Percentiles rank a stretch among this genome's conserved stretches.
Conservation (phyloP, 495 filamentous ascomycete species). For the Lasiosphaeria ovina region DNA sequence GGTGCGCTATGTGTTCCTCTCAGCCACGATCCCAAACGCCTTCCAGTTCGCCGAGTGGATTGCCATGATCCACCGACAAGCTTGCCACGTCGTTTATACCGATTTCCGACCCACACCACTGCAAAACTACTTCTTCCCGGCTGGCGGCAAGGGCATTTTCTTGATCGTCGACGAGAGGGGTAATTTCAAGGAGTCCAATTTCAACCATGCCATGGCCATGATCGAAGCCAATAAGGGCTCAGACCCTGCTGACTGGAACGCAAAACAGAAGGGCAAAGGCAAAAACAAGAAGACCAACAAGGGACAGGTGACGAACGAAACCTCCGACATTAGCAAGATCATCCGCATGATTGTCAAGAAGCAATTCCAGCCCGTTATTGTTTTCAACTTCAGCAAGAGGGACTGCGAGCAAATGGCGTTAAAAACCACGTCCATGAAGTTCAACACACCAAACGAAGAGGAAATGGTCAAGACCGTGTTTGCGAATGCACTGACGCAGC, state of each 20-base stretch:
- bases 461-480: conserved; percentile 94
- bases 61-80: conserved; percentile 91
- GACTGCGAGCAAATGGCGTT: conserved; percentile 87
- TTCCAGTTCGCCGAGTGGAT: conserved; percentile 99
- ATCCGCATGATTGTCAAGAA: conserved; percentile 98
- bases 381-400: conserved; percentile 98
- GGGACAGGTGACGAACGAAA: conserved; percentile 62
- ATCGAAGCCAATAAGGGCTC: conserved; percentile 88
- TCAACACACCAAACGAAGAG: conserved; percentile 96
- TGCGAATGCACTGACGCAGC: conserved; percentile 78
- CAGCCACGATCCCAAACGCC: conserved; percentile 97
- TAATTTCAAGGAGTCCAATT: conserved; percentile 91
- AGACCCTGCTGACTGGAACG: conserved; percentile 72
- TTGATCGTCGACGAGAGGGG: conserved; percentile 95
- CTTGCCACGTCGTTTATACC: conserved; percentile 97
- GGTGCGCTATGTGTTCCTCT: conserved; percentile 96
- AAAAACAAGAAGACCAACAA: conserved; percentile 90
- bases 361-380: conserved; percentile 94
- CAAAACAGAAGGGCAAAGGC: conserved; percentile 77
- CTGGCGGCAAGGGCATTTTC: conserved; percentile 90
- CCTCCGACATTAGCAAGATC: conserved; percentile 91
- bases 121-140: conserved; percentile 96
- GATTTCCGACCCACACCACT: conserved; percentile 95
- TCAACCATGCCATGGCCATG: conserved; percentile 86
- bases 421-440: conserved; percentile 79